Percentiles rank a stretch among this genome's conserved stretches.
Evolutionary conservation across 441 rosid species (phyloP).

Genomic region (Cnidoscolus chayamansa): DNA sequence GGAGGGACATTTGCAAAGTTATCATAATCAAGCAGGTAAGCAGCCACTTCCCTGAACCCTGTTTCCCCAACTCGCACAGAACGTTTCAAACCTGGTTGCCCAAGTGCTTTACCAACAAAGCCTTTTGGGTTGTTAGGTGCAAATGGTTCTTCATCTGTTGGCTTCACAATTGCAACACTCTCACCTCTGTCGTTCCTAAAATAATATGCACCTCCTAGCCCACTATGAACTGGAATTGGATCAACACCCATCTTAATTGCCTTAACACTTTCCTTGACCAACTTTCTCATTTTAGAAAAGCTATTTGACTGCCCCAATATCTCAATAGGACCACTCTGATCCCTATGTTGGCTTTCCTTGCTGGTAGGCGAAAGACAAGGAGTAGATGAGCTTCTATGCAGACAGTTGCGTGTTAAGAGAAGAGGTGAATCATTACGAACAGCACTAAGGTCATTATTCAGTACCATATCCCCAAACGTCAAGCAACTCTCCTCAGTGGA

Average conservation of each 20-base stretch:
- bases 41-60: slow-evolving; percentile 52
- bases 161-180: slow-evolving; percentile 50
- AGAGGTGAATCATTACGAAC: slow-evolving; percentile 50
- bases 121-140: slow-evolving; percentile 61
- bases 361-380: slow-evolving; percentile 50
- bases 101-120: slow-evolving; percentile 51
- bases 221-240: slow-evolving; percentile 43
- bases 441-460: slow-evolving; percentile 51
- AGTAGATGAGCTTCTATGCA: slow-evolving; percentile 53
- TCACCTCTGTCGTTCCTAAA: slow-evolving; percentile 42
- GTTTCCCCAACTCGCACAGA: slow-evolving; percentile 57
- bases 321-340: slow-evolving; percentile 43
- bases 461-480: slow-evolving; percentile 45
- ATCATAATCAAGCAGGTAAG: slow-evolving; percentile 45
- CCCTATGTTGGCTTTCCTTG: slow-evolving; percentile 42
- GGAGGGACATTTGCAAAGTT: slow-evolving; percentile 51
- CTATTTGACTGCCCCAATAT: slow-evolving; percentile 37
- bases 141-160: slow-evolving; percentile 54
- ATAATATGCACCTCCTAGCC: slow-evolving; percentile 54
- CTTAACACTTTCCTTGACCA: slow-evolving; percentile 38
- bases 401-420: slow-evolving; percentile 38
- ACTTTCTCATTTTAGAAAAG: slow-evolving; percentile 31
- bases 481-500: slow-evolving; percentile 44
- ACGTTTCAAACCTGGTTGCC: slow-evolving; percentile 50
- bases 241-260: slow-evolving; percentile 46